These are phyloP conservation scores for Cinnamomum micranthum DNA, from an alignment of 164 flowering plant genomes.

Conservation along the genomic window DNA sequence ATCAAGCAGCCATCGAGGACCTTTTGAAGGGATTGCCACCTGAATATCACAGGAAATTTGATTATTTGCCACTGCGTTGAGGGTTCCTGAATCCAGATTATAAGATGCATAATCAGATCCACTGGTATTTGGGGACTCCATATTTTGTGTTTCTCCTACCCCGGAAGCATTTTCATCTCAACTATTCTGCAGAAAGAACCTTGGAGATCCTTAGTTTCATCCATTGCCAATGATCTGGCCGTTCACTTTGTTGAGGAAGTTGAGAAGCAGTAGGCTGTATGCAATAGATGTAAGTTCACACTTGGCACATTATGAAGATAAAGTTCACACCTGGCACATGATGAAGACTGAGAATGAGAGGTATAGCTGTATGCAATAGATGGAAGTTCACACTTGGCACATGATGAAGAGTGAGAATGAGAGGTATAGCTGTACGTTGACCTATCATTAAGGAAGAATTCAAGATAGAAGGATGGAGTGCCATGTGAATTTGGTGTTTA, in stretches of 20 bases:
- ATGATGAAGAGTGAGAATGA: slow-evolving; percentile 6
- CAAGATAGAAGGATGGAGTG: neutral
- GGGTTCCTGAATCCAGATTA: slow-evolving; percentile 22
- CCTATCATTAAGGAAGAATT: neutral
- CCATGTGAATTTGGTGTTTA: neutral
- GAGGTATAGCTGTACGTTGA: slow-evolving; percentile 13
- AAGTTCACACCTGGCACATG: too few relatives aligned
- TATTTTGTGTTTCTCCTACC: slow-evolving; percentile 12
- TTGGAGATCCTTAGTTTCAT: neutral
- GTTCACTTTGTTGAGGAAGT: slow-evolving; percentile 9
- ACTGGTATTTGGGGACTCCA: slow-evolving; percentile 1
- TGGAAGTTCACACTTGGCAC: slow-evolving; percentile 3
- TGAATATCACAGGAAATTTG: slow-evolving; percentile 33
- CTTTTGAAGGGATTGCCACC: slow-evolving; percentile 52
- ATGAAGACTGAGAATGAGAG: slow-evolving; percentile 8
- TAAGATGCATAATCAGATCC: slow-evolving; percentile 9
- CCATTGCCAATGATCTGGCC: neutral
- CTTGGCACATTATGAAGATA: slow-evolving; percentile 10
- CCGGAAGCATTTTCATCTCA: slow-evolving; percentile 10
- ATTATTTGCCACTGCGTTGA: slow-evolving; percentile 26
- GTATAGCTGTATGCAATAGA: slow-evolving; percentile 11
- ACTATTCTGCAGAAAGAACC: neutral
- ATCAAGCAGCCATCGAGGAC: slow-evolving; percentile 40
- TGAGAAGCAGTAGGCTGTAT: slow-evolving; percentile 9
- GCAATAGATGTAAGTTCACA: slow-evolving; percentile 4